Base-by-base conservation (phyloP, 257 asterid genomes). In the Scutellaria baicalensis region DNA sequence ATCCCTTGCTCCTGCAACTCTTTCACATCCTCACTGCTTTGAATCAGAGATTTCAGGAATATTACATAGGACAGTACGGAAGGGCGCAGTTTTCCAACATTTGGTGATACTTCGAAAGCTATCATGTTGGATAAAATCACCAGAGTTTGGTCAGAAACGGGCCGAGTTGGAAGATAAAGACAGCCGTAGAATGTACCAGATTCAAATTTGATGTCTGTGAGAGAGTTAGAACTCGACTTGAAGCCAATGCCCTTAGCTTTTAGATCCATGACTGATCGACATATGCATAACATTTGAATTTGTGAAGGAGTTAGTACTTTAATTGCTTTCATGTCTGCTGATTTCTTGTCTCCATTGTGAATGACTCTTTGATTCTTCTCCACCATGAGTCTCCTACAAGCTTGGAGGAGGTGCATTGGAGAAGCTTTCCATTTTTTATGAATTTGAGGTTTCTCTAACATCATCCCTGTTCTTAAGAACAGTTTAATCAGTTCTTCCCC, bases 1-100 rank as follows among this genome's bases (percentile, higher is more conserved):
- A 70, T 39, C 12, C 75, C 75, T 0, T n/a, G 47, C 6, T 45
- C 50, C 48, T 59, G 75, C 75, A 70, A 3, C 51, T 47, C 75
- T 56, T 59, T 70, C 60, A 47, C 75, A 3, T 59, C 75, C 31
- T 70, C 60, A 0, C 17, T 16, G 42, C 50, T 18, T 45, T 70
- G 75, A 1, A 70, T 48, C 17, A 70, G 9, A 16, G 75, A 47
- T 3, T 70, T 70, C 60, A 70, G 33, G 23, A 70, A 61, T 3
- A 33, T 59, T 1, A 59, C 59, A 6, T 70, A 59, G 1, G 68
- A 70, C 33, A 70, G 18, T 3, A 47, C 9, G 1, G 36, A 27
- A 0, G 14, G 68, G 0, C 42, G 33, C 2, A 27, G 42, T 6
- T 13, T 33, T 6, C 10, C 11, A 0, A 23, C 35, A 3, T 17